Base-by-base conservation (phyloP, 108 stramenopile genomes). In the Nitzschia putrida region DNA sequence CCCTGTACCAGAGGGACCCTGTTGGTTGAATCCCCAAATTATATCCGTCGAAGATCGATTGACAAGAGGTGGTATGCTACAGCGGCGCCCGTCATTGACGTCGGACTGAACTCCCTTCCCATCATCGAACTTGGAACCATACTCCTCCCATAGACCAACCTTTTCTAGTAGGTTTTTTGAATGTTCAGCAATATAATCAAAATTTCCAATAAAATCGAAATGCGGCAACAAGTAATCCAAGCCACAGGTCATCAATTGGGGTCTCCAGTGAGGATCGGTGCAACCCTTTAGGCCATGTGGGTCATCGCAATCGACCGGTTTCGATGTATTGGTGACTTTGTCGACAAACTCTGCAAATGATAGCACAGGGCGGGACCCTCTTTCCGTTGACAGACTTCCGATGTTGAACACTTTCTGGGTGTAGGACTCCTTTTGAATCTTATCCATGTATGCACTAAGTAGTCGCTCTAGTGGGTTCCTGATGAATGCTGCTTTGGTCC, bases 221-320 rank as follows among this genome's bases (percentile, higher is more conserved):
- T 76, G 55, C 16, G 71, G 66, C 16, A 84, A 61, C 18, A 61
- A 51, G 22, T 78, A 52, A 16, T 53, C 73, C 44, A 84, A 8
- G 3, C 83, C 83, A 53, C 83, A 84, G 13, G 69, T 66, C 52
- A 71, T 68, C 10, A 59, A 13, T 61, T 84, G 83, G 0, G 83
- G 83, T 53, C 61, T 37, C 80, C 80, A 84, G 37, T 84, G 83
- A 10, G 80, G 80, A 73, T 85, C 81, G 18, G 77, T 69, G 51
- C 76, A 74, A 57, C 71, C 57, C 54, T 63, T 66, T 0, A 77
- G 39, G 25, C 80, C 76, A 24, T 63, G 43, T 44, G 60, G 63
- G 29, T 76, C 25, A 20, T 16, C 40, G 54, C 42, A 51, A 61
- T 67, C 22, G 41, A 43, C 16, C 8, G 25, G 8, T 11, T 29